A percentile compares a stretch with the other conserved stretches of the same genome.
Conservation (phyloP, 2,329 filamentous ascomycete species). For the Neonectria ditissima region DNA sequence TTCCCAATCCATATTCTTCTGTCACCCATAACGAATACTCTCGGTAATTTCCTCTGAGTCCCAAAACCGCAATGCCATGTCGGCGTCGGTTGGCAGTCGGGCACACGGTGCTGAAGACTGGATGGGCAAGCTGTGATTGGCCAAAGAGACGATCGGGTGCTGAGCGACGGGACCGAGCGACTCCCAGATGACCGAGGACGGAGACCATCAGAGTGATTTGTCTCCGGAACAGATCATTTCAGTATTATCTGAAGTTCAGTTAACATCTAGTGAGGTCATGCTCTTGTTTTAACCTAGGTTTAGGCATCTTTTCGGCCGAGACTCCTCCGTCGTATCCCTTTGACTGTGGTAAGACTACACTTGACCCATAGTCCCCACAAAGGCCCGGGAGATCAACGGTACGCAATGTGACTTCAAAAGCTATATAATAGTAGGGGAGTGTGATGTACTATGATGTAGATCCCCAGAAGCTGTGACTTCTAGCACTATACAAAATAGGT, state of each 20-base stretch:
- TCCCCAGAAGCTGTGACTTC: no score
- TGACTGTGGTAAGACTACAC: no score
- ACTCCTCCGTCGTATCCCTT: no score
- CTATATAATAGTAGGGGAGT: no score
- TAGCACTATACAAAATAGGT: no score
- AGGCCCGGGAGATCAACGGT: no score
- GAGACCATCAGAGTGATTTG: background rate
- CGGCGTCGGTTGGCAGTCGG: constrained; percentile 4
- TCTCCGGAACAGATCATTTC: background rate
- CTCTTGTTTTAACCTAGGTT: no score
- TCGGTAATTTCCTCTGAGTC: background rate
- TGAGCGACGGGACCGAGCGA: constrained; percentile 17
- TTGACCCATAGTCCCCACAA: no score
- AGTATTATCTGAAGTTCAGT: background rate
- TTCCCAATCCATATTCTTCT: background rate
- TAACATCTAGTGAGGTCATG: no score
- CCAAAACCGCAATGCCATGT: background rate
- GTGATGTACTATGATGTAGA: no score
- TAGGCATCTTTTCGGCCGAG: no score
- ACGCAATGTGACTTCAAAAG: no score
- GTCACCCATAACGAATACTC: background rate
- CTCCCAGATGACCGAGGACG: constrained; percentile 3
- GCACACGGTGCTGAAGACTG: constrained; percentile 12
- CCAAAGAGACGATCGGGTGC: background rate
- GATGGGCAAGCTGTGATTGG: constrained; percentile 15